Base-by-base conservation (phyloP, 1,284 basidiomycete species). In the Ceratobasidium sp. region DNA sequence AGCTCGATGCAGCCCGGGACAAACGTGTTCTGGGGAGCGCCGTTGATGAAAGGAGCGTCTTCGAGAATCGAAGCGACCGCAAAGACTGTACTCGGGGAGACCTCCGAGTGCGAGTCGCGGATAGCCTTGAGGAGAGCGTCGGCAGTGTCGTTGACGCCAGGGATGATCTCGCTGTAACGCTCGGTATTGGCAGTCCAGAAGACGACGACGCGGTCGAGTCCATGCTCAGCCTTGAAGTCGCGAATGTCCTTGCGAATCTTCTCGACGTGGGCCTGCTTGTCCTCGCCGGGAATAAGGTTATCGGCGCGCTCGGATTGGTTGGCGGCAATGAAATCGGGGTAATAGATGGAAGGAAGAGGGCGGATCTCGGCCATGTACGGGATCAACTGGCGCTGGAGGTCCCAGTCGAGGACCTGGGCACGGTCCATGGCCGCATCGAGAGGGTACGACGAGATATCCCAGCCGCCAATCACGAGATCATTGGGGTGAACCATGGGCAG, bases 151-250 rank as follows among this genome's bases (percentile, higher is more conserved):
- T 99, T 98, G 75, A 98, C 88, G 58, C 96, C 96, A 15, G 92
- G 85, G 77, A 98, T 88, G 80, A 99, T 89, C 74, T 95, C 93
- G 76, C 92, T 91, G 87, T 96, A 99, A 72, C 96, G 91, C 85
- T 99, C 96, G 42, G 96, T 99, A 84, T 99, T 98, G 78, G 96
- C 96, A 34, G 95, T 97, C 95, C 95, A 98, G 83, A 97, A 96
- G 70, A 97, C 90, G 73, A 98, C 82, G 73, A 94, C 86, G 70
- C 89, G 90, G 79, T 97, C 96, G 67, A 98, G 88, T 42, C 82
- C 84, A 80, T 99, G 87, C 74, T 88, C 80, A 62, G 82, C 77
- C 85, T 98, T 98, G 87, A 99, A 99, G 70, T 88, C 85, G 76
- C 94, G 93, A 77, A 98, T 98, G 79, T 98, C 94, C 56, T 85